Evolutionary conservation across 2,329 filamentous ascomycete genomes (phyloP).

Genomic region (Penicillium freii): DNA sequence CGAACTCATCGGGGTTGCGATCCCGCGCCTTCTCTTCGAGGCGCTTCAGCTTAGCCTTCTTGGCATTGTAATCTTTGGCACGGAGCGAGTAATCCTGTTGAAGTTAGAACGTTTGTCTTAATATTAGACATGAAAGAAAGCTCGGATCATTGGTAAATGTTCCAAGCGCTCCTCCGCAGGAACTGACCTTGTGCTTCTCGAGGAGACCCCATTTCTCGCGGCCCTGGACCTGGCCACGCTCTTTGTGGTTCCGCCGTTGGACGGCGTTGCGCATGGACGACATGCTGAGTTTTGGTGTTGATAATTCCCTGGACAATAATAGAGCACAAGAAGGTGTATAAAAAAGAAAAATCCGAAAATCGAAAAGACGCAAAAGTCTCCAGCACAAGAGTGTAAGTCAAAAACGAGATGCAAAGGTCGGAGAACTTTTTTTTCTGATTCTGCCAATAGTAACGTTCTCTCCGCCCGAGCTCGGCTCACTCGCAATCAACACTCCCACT

Average conservation of each 20-base stretch:
- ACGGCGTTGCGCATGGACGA: conserved; percentile 63
- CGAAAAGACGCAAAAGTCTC: conserved; percentile 1
- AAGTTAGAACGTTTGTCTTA: background rate
- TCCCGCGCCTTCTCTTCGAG: conserved; percentile 60
- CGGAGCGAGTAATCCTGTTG: conserved; percentile 62
- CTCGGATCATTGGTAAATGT: background rate
- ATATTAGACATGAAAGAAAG: background rate
- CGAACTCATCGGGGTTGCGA: conserved; percentile 65
- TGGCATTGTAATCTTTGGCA: conserved; percentile 62
- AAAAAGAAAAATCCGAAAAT: background rate
- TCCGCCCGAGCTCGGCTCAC: conserved; percentile 26
- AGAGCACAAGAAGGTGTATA: background rate
- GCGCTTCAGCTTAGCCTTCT: conserved; percentile 59
- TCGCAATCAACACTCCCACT: conserved; percentile 25
- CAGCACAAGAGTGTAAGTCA: conserved; percentile 4
- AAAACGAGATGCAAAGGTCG: conserved; percentile 13
- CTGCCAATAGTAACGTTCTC: conserved; percentile 20
- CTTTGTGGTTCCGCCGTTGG: conserved; percentile 79
- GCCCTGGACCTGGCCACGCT: conserved; percentile 82
- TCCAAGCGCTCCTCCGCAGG: background rate
- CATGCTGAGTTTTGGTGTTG: conserved; percentile 39
- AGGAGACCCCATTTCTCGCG: conserved; percentile 85
- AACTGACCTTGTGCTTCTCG: conserved; percentile 82
- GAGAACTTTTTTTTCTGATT: conserved; percentile 25
- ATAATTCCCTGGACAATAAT: background rate